Evolutionary conservation across 2,329 filamentous ascomycete genomes (phyloP).

Genomic region (Pestalotiopsis sp.): DNA sequence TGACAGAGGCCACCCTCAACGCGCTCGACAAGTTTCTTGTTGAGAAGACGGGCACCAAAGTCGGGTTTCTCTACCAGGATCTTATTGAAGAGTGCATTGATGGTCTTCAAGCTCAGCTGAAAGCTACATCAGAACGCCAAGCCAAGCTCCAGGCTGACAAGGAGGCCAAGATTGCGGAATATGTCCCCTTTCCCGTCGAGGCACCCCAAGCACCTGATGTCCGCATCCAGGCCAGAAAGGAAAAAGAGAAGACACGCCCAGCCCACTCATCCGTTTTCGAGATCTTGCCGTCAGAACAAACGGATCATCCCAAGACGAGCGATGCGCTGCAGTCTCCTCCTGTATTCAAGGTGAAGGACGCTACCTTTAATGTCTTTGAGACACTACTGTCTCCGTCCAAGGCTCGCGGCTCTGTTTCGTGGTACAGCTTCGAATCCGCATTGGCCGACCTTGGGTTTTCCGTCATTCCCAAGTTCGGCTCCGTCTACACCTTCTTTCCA

Average conservation of each 20-base stretch:
- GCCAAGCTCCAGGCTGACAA: slow-evolving; percentile 11
- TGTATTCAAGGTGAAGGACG: slow-evolving; percentile 38
- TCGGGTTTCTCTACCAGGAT: slow-evolving; percentile 47
- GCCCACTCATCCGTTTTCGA: slow-evolving; percentile 36
- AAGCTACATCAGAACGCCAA: slow-evolving; percentile 19
- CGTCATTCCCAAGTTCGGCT: slow-evolving; percentile 39
- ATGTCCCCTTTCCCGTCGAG: slow-evolving; percentile 20
- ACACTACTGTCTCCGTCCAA: slow-evolving; percentile 34
- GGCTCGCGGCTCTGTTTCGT: slow-evolving; percentile 33
- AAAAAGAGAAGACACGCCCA: slow-evolving; percentile 49
- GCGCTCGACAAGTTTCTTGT: slow-evolving; percentile 39
- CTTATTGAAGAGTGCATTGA: slow-evolving; percentile 40
- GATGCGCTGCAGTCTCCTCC: not conserved
- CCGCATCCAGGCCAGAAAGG: slow-evolving; percentile 34
- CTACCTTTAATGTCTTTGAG: slow-evolving; percentile 40
- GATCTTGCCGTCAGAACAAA: slow-evolving; percentile 19
- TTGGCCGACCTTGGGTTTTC: slow-evolving; percentile 45
- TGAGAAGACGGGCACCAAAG: slow-evolving; percentile 38
- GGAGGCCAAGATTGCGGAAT: slow-evolving; percentile 14
- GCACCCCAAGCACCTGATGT: slow-evolving; percentile 22
- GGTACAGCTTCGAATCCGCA: slow-evolving; percentile 40
- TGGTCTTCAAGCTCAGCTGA: slow-evolving; percentile 30
- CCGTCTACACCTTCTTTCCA: slow-evolving; percentile 42
- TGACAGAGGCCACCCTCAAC: slow-evolving; percentile 37
- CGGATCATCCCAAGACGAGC: not conserved